Evolutionary conservation across 2,329 filamentous ascomycete species (phyloP).

Genomic region (Ploettnerulaceae sp.): DNA sequence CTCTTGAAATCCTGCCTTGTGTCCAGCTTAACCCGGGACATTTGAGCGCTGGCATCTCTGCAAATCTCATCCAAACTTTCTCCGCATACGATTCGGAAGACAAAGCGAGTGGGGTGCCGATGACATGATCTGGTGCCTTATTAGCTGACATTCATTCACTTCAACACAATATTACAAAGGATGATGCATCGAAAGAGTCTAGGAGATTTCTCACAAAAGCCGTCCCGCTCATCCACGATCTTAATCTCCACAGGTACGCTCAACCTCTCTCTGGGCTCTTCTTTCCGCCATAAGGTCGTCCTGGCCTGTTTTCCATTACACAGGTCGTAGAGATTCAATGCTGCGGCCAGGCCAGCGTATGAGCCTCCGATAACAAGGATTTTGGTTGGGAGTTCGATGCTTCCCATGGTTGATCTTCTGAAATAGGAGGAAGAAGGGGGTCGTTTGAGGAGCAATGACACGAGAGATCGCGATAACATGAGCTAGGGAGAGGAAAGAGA

Average conservation of each 20-base stretch:
- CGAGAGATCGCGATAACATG: too few species aligned
- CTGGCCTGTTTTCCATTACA: conserved; percentile 45
- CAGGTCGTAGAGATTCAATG: conserved; percentile 63
- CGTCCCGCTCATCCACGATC: conserved; percentile 74
- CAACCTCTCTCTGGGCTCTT: conserved; percentile 31
- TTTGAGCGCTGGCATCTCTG: conserved; percentile 62
- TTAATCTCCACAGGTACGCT: conserved; percentile 62
- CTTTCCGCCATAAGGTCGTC: conserved; percentile 21
- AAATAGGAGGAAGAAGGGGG: too few species aligned
- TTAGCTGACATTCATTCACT: neutral
- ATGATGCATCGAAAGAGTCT: neutral
- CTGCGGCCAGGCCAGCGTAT: conserved; percentile 65
- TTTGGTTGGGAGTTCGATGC: conserved; percentile 29
- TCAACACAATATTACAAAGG: neutral
- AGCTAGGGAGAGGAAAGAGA: neutral
- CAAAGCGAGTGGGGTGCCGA: conserved; percentile 69
- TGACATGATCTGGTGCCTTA: conserved; percentile 60
- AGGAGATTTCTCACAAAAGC: conserved; percentile 63
- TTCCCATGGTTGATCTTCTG: neutral
- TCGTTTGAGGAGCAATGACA: neutral
- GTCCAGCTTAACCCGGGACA: conserved; percentile 57
- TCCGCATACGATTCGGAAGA: conserved; percentile 57
- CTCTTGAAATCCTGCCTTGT: conserved; percentile 56
- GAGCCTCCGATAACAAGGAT: conserved; percentile 67
- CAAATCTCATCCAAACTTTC: conserved; percentile 66